phyloP scores from a whole-genome alignment of 768 basidiomycete species.

The Gyrodon lividus region DNA sequence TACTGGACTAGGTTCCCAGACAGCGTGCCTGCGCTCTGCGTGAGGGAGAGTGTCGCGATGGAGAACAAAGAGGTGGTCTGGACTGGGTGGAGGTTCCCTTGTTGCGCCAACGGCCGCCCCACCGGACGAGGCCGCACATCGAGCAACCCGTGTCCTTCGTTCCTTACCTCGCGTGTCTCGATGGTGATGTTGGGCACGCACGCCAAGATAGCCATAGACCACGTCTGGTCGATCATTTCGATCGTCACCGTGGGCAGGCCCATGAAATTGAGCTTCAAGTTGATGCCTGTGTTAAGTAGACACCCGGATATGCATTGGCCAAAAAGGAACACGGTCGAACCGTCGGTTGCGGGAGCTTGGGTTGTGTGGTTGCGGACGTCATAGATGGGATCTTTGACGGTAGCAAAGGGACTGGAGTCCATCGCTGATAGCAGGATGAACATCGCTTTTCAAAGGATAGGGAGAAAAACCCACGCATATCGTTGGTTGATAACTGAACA shows the following conservation, averaged over 20 bases:
- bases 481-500: not conserved
- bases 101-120: constrained; percentile 10
- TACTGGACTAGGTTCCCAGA: not conserved
- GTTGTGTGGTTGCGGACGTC: constrained; percentile 24
- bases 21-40: constrained; percentile 1
- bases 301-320: constrained; percentile 24
- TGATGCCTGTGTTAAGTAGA: fast-evolving
- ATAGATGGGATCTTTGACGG: constrained; percentile 6
- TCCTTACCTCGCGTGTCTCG: constrained; percentile 29
- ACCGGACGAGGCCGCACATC: constrained; percentile 16
- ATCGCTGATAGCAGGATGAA: not conserved
- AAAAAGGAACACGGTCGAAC: constrained; percentile 23
- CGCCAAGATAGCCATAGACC: constrained; percentile 19
- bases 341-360: constrained; percentile 12
- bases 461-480: constrained; percentile 9
- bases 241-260: constrained; percentile 12
- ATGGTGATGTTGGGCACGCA: constrained; percentile 24
- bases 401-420: not conserved
- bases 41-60: constrained; percentile 13
- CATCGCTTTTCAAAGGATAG: not conserved
- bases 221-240: constrained; percentile 14
- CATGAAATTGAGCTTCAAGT: constrained; percentile 14
- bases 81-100: constrained; percentile 24
- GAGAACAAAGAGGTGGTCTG: constrained; percentile 27
- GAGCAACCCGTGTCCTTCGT: constrained; percentile 15